Base-by-base conservation (phyloP, 1,284 basidiomycete species). In the Coniophora puteana region DNA sequence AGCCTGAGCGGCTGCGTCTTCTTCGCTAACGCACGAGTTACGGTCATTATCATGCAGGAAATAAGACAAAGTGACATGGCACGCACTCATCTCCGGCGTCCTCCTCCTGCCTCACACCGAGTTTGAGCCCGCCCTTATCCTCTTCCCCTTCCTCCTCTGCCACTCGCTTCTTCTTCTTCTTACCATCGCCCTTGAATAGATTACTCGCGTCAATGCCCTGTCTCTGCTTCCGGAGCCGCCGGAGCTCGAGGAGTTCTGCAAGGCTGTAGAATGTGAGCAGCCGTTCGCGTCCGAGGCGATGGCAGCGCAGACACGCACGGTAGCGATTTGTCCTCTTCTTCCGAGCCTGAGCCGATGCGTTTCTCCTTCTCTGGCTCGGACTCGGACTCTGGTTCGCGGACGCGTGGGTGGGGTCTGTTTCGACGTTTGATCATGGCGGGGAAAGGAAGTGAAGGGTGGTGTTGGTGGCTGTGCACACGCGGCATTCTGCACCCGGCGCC, bases 121-220 rank as follows among this genome's bases (percentile, higher is more conserved):
- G 72, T 49, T 56, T 71, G 57, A 89, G 55, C 1, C 85, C 87
- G 33, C 78, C 81, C 37, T 65, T 53, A 40, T 51, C 59, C 34
- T 72, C 70, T 5, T 59, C 64, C 40, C 73, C 71, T 32, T 72
- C 73, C 18, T 76, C 75, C 44, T 78, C 72, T 37, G 61, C 58
- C 25, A 64, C 64, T 48, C 71, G 68, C 56, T 78, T 82, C 61
- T 76, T 78, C 61, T 73, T 82, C 71, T 80, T 85, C 64, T 82
- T 85, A 5, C 61, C 67, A 54, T 93, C 91, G 1, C 94, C 94
- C 43, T 85, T 82, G 57, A 85, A 90, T 18, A 99, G 70, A 54
- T 86, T 90, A 21, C 83, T 71, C 1, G 83, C 75, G 52, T 97
- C 92, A 45, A 98, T 97, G 0, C 94, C 95, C 53, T 84, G 78